Conservation (phyloP, 1,284 basidiomycete species). For the Neonothopanus nambi region DNA sequence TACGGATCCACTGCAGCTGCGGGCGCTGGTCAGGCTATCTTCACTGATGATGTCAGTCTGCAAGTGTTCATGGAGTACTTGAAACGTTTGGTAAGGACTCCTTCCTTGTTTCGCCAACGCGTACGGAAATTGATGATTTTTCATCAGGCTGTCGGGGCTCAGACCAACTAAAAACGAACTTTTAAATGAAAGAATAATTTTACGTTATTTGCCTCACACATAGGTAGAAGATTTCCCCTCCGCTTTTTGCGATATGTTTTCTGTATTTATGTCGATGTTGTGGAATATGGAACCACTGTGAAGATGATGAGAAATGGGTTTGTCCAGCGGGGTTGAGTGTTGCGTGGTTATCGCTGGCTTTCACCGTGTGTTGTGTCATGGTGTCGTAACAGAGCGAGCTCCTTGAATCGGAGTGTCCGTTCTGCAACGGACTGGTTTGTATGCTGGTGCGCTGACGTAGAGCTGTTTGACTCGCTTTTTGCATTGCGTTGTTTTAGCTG, state of each 20-base stretch:
- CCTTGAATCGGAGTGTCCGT: no score
- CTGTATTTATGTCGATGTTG: constrained; percentile 2
- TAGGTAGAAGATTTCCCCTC: not conserved
- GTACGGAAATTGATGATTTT: constrained; percentile 10
- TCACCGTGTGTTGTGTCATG: no score
- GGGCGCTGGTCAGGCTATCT: constrained; percentile 87
- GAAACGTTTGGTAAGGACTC: constrained; percentile 76
- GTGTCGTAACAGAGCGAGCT: no score
- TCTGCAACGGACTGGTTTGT: no score
- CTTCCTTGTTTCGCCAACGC: not conserved
- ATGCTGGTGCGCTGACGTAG: no score
- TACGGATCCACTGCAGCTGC: constrained; percentile 71
- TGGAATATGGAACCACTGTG: not conserved
- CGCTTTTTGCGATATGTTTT: not conserved
- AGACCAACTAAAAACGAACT: constrained; percentile 61
- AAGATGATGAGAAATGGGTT: no score
- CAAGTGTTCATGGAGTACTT: constrained; percentile 97
- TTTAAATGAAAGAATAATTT: not conserved
- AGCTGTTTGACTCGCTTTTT: no score
- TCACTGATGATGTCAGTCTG: constrained; percentile 98
- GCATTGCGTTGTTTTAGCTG: no score
- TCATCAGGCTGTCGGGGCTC: constrained; percentile 65
- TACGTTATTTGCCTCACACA: not conserved
- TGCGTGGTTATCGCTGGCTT: no score
- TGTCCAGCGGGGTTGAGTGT: no score